Evolutionary conservation across 1,284 basidiomycete genomes (phyloP).

Genomic region (Heliocybe sulcata): DNA sequence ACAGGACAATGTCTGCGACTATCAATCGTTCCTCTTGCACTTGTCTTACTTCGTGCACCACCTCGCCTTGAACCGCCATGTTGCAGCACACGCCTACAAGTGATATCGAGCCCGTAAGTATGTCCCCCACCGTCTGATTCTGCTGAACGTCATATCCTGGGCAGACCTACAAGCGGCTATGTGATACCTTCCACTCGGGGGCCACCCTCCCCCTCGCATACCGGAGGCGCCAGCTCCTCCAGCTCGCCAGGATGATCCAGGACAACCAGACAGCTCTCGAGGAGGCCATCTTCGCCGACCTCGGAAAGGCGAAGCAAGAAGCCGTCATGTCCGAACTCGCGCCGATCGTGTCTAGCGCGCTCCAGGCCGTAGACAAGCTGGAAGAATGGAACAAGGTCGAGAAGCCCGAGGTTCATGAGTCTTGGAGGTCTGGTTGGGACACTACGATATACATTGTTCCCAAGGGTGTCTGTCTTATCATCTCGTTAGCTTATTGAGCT

Average conservation of each 20-base stretch:
- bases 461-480: conserved; percentile 39
- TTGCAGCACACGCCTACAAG: not conserved
- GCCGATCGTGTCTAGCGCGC: conserved; percentile 32
- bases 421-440: conserved; percentile 29
- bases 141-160: not conserved
- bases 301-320: conserved; percentile 43
- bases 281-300: conserved; percentile 42
- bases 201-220: conserved; percentile 46
- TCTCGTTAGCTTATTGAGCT: conserved; percentile 22
- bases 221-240: conserved; percentile 55
- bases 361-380: conserved; percentile 41
- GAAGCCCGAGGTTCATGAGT: conserved; percentile 25
- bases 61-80: not conserved
- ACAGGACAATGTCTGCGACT: too few species aligned
- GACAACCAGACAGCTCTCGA: conserved; percentile 47
- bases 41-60: not conserved
- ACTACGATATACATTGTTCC: conserved; percentile 42
- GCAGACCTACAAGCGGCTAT: conserved; percentile 38
- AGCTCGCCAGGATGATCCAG: conserved; percentile 52
- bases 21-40: too few species aligned
- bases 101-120: not conserved
- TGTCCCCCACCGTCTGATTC: not conserved
- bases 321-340: conserved; percentile 28
- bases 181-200: conserved; percentile 40
- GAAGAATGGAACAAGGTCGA: conserved; percentile 47